Conservation (phyloP, 306 rosid genomes). For the Glycine latifolia region DNA sequence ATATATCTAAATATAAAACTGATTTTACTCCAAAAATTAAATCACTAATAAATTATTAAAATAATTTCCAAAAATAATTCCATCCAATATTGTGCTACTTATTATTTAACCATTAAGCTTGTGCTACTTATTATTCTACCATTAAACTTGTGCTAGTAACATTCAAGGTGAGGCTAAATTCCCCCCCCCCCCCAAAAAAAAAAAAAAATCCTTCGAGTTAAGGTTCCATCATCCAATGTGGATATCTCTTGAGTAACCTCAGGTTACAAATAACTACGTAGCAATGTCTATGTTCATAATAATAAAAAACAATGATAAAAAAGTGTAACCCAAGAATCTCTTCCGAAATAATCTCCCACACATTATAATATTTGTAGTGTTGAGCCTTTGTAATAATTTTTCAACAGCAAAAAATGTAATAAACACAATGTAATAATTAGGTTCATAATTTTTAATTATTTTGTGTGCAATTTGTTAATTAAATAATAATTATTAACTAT, state of each 20-base stretch:
- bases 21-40: neutral
- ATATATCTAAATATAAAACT: neutral
- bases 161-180: neutral
- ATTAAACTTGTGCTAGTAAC: neutral
- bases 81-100: neutral
- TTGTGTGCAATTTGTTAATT: conserved; percentile 9
- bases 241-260: neutral
- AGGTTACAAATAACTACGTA: neutral
- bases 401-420: conserved; percentile 14
- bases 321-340: conserved; percentile 13
- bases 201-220: neutral
- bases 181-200: too few species aligned
- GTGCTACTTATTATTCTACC: neutral
- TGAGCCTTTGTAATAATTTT: conserved; percentile 24
- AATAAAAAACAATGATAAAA: neutral
- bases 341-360: conserved; percentile 8
- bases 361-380: neutral
- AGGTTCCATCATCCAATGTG: conserved; percentile 3
- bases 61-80: neutral
- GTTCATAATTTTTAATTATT: conserved; percentile 22
- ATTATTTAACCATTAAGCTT: conserved; percentile 1
- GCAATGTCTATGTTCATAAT: neutral
- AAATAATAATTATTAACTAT: conserved; percentile 21
- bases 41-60: neutral
- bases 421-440: conserved; percentile 36